Percentiles rank a stretch among this genome's conserved stretches.
Evolutionary conservation across 495 filamentous ascomycete genomes (phyloP).

Genomic region (Penicillium bialowiezense): DNA sequence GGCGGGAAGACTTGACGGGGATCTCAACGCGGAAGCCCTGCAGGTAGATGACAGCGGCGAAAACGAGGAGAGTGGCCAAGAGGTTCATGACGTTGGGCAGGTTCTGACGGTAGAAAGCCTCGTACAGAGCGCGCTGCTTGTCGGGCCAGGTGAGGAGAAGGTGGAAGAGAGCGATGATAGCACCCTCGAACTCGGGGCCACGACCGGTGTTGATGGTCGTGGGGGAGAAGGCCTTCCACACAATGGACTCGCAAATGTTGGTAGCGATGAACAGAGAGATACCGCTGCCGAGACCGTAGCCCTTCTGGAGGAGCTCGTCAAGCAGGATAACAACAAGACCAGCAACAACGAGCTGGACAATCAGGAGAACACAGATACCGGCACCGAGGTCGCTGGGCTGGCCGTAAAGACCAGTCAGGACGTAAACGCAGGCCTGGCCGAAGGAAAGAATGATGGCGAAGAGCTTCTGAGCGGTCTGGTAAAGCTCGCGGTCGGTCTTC

Average conservation of each 20-base stretch:
- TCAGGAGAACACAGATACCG: constrained; percentile 94
- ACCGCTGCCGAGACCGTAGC: constrained; percentile 95
- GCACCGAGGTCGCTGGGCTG: constrained; percentile 93
- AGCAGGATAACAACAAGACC: constrained; percentile 98
- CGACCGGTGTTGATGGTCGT: constrained; percentile 99
- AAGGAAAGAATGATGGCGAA: constrained; percentile 98
- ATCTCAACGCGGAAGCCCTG: constrained; percentile 99
- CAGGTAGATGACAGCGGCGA: constrained; percentile 98
- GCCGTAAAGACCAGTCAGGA: constrained; percentile 97
- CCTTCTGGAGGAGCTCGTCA: constrained; percentile 98
- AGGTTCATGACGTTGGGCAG: constrained; percentile 99
- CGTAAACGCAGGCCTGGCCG: constrained; percentile 94
- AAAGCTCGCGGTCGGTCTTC: constrained; percentile 98
- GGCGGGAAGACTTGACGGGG: constrained; percentile 98
- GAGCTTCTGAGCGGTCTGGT: constrained; percentile 99
- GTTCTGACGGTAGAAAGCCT: constrained; percentile 99
- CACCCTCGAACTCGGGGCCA: constrained; percentile 98
- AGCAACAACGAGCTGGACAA: constrained; percentile 94
- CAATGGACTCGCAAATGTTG: constrained; percentile 99
- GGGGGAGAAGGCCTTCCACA: constrained; percentile 99
- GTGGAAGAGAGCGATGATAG: constrained; percentile 97
- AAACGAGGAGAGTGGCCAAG: constrained; percentile 86
- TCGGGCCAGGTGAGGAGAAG: constrained; percentile 96
- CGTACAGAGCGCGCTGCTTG: constrained; percentile 94
- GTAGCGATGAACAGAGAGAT: constrained; percentile 99